A percentile compares a stretch with the other conserved stretches of the same genome.
Conservation (phyloP, 2,329 filamentous ascomycete genomes). For the Lasiodiplodia sp. region DNA sequence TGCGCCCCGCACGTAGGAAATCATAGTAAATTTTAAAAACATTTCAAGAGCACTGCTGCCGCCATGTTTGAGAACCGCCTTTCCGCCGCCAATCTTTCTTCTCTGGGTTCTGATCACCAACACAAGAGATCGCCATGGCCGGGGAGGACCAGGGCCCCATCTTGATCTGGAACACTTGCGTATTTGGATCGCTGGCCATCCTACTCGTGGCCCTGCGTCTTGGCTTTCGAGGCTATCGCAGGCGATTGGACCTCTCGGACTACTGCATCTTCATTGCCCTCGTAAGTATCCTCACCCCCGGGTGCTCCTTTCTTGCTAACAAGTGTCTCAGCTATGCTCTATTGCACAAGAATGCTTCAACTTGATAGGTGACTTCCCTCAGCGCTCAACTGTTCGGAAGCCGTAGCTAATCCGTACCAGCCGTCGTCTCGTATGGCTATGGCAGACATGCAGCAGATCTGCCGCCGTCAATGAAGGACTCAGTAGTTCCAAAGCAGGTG, state of each 20-base stretch:
- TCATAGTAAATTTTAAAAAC: background rate
- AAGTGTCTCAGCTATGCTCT: background rate
- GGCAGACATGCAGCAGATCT: conserved; percentile 15
- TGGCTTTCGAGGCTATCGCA: conserved; percentile 25
- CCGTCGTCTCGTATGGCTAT: conserved; percentile 6
- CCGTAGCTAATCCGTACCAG: background rate
- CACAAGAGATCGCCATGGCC: conserved; percentile 19
- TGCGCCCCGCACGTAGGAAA: conserved; percentile 2
- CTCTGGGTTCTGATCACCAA: conserved; percentile 13
- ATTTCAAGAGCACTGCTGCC: conserved; percentile 6
- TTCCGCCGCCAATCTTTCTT: conserved; percentile 16
- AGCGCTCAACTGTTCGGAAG: background rate
- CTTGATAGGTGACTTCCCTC: background rate
- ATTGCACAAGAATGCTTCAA: conserved; percentile 20
- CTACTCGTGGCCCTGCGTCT: conserved; percentile 17
- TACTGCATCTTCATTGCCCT: conserved; percentile 12
- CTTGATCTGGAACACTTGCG: conserved; percentile 20
- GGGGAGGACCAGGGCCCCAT: conserved; percentile 14
- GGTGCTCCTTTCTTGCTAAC: background rate
- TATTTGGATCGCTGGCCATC: conserved; percentile 10
- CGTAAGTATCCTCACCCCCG: background rate
- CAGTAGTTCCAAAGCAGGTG: conserved; percentile 7
- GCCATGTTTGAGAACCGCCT: conserved; percentile 16
- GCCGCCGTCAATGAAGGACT: background rate
- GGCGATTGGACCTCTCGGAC: conserved; percentile 17